Evolutionary conservation across 768 basidiomycete species (phyloP), one percentile per base, ranked within the genome.

Genomic region (Termitomyces sp.): DNA sequence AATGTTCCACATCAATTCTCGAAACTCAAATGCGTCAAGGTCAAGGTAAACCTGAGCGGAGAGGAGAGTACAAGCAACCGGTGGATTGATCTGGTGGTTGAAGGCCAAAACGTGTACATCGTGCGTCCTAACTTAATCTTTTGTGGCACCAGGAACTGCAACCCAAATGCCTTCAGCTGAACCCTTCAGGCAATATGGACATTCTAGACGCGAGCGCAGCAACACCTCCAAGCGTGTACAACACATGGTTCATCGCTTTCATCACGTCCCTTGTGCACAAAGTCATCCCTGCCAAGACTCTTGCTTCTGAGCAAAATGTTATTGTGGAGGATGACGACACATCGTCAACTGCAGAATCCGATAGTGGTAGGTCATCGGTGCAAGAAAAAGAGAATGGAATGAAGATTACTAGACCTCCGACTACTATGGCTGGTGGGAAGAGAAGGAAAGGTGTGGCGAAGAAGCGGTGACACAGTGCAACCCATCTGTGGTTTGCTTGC

Each of bases 71-170:
- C 75, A 24, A 69, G 71, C 33, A 81, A 78, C 8, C 82, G 79
- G 69, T 80, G 74, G 73, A 75, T 93, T 59, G 91, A 94, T 60
- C 85, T 93, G 85, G 78, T 93, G 20, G 93, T 95, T 12, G 89
- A 93, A 59, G 85, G 85, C 46, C 75, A 81, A 45, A 68, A 86
- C 39, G 91, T 94, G 42, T 94, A 82, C 73, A 78, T 93, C 58
- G 90, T 92, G 68, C 70, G 89, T 80, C 33, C 44, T 44, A 49
- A 54, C 45, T 39, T 47, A 34, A 34, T 51, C 12, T 50, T 42
- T n/a, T 31, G 24, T 18, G 31, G 33, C 54, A 9, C 54, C 54
- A n/a, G 59, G 30, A 20, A 5, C 20, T 12, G 6, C 15, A 33
- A 8, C 16, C 31, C 4, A 20, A n/a, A 24, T 37, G 18, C 5